Base-by-base conservation (phyloP, 768 basidiomycete species). In the Coprinellus aureogranulatus region DNA sequence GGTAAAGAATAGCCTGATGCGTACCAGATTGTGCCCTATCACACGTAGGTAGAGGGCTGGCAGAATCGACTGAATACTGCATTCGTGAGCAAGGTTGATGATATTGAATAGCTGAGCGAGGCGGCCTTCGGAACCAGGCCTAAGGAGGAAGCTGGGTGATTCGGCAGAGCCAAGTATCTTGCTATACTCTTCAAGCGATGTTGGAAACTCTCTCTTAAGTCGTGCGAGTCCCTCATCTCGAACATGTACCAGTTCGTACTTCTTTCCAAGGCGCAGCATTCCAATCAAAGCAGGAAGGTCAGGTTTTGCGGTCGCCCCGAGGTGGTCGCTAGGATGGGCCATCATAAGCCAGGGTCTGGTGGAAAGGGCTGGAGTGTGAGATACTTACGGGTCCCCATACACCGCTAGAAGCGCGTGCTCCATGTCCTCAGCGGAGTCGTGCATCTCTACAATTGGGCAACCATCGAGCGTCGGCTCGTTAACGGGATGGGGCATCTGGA, bases 301-400 rank as follows among this genome's bases (percentile, higher is more conserved):
- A 34, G 8, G 34, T 34, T 34, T 34, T 22, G 34, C 53, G 27
- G 14, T 18, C 3, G 31, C 11, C 8, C 8, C 8, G 12, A 45
- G 11, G 11, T 10, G 12, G 22, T 23, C 44, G 9, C 22, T 45
- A 10, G 44, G 44, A 8, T 10, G 22, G 11, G 22, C 8, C 22
- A 12, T 22, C 44, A 12, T 14, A 22, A 45, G 22, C n/a, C 9
- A 22, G 10, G 9, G 22, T 45, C 10, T 12, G 44, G 9, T 12
- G 9, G 9, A 10, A 45, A 12, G 9, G 44, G 22, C 11, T 14
- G 22, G 44, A 10, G 89, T 90, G 31, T 42, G 89, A 65, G 88
- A 60, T 39, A 57, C 46, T 4, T 48, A 27, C 25, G 8, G 22
- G 18, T 44, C 42, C 5, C 42, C 42, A 44, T 48, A 48, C 22